phyloP scores from a whole-genome alignment of 129 eudicot species.

The Smallanthus sonchifolius region DNA sequence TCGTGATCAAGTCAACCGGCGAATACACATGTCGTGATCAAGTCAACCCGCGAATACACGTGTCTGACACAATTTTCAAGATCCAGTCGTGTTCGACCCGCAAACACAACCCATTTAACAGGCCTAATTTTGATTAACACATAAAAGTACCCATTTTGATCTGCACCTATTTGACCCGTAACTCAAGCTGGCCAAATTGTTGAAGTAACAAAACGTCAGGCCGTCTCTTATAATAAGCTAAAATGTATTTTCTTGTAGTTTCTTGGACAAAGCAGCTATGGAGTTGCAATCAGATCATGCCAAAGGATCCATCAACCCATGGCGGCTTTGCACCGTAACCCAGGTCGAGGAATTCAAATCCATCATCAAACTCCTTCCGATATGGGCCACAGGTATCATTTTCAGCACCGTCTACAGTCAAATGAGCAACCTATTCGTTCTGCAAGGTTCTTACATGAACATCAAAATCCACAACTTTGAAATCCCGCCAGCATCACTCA shows the following conservation, averaged over 20 bases:
- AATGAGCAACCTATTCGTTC: slow-evolving; percentile 56
- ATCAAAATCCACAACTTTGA: slow-evolving; percentile 36
- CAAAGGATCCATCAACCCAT: slow-evolving; percentile 37
- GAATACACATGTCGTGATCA: too few species aligned
- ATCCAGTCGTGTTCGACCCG: too few species aligned
- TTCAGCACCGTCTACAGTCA: slow-evolving; percentile 64
- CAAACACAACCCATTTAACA: too few species aligned
- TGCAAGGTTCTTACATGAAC: slow-evolving; percentile 55
- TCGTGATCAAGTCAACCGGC: too few species aligned
- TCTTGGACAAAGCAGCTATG: slow-evolving; percentile 73
- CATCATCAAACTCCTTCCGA: slow-evolving; percentile 54
- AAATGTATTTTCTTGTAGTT: slow-evolving; percentile 32
- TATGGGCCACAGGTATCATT: slow-evolving; percentile 68
- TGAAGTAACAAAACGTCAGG: neutral
- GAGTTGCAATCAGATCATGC: slow-evolving; percentile 37
- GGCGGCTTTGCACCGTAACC: slow-evolving; percentile 75
- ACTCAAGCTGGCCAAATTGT: neutral
- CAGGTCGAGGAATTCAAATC: slow-evolving; percentile 75
- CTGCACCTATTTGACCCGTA: neutral
- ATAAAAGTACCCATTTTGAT: neutral
- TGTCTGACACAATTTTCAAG: too few species aligned
- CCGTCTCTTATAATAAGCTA: neutral
- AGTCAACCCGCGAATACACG: too few species aligned
- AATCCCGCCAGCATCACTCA: slow-evolving; percentile 64
- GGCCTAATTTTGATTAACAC: neutral